Evolutionary conservation across 1,284 basidiomycete genomes (phyloP), one percentile per base, ranked within the genome.

Genomic region (Fomitopsis palustris): DNA sequence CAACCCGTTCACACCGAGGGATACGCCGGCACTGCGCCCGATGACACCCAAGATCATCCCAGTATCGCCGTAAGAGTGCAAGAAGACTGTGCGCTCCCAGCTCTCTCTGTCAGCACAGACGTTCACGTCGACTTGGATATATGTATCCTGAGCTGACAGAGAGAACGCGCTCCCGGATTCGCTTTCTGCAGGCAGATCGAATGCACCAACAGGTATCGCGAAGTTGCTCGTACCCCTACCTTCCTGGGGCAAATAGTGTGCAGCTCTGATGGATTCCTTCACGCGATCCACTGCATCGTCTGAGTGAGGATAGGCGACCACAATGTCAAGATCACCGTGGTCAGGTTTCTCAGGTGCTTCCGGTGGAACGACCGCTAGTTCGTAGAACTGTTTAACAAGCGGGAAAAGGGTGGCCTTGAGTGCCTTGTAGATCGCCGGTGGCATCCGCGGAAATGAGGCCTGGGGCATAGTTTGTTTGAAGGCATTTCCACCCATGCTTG

Each of bases 261-360:
- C 70, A 21, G 87, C 86, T 12, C 80, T 78, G 3, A 90, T 70
- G 16, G 75, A 71, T 4, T 62, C 57, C 63, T 77, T 73, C 6
- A 87, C 74, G 23, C 73, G 61, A 33, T 75, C 75, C 52, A 78
- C 77, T 1, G 77, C 72, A 16, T 78, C 69, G 14, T 61, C 64
- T 0, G 60, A 56, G 12, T 54, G 63, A 8, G 85, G 82, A 31
- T 68, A 62, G 39, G 77, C 75, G 5, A 86, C 87, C 21, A 87
- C 67, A 56, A 88, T 81, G 67, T 90, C 88, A 38, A 90, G 66
- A 66, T 90, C 88, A 1, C 88, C 88, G 60, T 86, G 75, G 67
- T 84, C 82, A 1, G 56, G 53, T 66, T 90, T 90, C 61, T 80
- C 83, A 8, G 88, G 88, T 10, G 79, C 82, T 67, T 89, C 87